Base-by-base conservation (phyloP, 345 rosid genomes). In the Brassica carinata region DNA sequence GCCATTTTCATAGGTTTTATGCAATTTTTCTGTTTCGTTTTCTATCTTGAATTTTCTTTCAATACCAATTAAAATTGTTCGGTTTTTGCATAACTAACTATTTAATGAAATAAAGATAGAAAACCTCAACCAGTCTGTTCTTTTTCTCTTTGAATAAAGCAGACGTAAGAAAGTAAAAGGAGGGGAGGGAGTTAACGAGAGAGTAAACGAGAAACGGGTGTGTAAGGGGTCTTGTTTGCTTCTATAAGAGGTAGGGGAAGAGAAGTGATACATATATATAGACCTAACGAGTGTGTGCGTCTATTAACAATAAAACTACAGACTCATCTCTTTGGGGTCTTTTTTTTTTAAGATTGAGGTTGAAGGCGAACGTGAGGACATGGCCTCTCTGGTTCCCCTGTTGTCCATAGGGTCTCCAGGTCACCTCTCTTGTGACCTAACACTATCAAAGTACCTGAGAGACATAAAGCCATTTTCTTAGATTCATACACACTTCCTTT, bases 391-490 rank as follows among this genome's bases (percentile, higher is more conserved):
- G 96, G 98, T 68, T 87, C 92, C 67, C 99, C 99, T 79, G 84
- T 85, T 48, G 88, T 88, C 99, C 99, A 95, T 48, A 92, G 85
- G n/a, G 78, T 86, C 77, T 87, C 77, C 62, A 93, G 88, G 29
- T 95, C 98, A 14, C 98, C 98, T 83, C 98, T 91, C 82, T 85
- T 87, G 81, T 84, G 90, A 64, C 93, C 93, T 87, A 93, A 64
- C 45, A 90, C 81, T 83, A 91, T 64, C 59, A 95, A 80, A 0
- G 99, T 93, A 27, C 97, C 99, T 92, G 89, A 55, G 89, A 55
- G 7, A 55, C 45, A 23, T 15, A 26, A 57, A 1, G 43, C 68
- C 51, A 48, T 5, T 7, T 8, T 7, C 15, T 62, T 36, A 72
- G 55, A 2, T 48, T 51, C 69, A 3, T 13, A 14, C 0, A 45